A percentile compares a stretch with the other conserved stretches of the same genome.
phyloP scores from a whole-genome alignment of 768 basidiomycete genomes.

The Botryobasidium botryosum region DNA sequence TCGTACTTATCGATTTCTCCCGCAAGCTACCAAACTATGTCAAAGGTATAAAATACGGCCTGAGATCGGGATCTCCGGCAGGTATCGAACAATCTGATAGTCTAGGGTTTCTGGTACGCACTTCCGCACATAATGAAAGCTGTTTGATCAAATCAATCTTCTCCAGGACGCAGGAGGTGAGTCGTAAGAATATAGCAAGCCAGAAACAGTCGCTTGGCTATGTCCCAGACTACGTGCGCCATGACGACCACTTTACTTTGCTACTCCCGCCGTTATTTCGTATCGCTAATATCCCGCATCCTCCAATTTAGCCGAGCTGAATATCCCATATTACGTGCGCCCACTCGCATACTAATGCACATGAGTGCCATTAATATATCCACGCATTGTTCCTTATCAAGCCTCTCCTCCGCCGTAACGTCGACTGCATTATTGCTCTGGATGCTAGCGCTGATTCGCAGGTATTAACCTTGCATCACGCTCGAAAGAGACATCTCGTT shows the following conservation, averaged over 20 bases:
- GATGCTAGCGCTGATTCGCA: constrained; percentile 16
- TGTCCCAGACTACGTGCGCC: no score
- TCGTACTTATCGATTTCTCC: background rate
- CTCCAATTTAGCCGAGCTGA: constrained; percentile 17
- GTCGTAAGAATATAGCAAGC: no score
- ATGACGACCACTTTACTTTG: no score
- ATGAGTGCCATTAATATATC: no score
- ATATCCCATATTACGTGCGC: constrained; percentile 16
- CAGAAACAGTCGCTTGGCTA: no score
- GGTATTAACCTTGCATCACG: constrained; percentile 2
- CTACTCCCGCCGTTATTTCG: no score
- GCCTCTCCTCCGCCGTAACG: constrained; percentile 16
- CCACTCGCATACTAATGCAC: no score
- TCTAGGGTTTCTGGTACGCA: constrained; percentile 18
- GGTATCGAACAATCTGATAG: constrained; percentile 14
- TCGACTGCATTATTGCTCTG: constrained; percentile 17
- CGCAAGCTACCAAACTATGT: constrained; percentile 19
- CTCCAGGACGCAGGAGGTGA: constrained; percentile 18
- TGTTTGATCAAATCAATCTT: background rate
- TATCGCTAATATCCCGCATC: no score
- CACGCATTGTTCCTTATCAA: no score
- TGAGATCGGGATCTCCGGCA: constrained; percentile 12
- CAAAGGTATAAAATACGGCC: constrained; percentile 13
- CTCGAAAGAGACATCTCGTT: constrained; percentile 11
- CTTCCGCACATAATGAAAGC: background rate